Percentiles rank a stretch among this genome's conserved stretches.
Conservation (phyloP, 192 early-diverging fungal species). For the Ambispora gerdemannii region DNA sequence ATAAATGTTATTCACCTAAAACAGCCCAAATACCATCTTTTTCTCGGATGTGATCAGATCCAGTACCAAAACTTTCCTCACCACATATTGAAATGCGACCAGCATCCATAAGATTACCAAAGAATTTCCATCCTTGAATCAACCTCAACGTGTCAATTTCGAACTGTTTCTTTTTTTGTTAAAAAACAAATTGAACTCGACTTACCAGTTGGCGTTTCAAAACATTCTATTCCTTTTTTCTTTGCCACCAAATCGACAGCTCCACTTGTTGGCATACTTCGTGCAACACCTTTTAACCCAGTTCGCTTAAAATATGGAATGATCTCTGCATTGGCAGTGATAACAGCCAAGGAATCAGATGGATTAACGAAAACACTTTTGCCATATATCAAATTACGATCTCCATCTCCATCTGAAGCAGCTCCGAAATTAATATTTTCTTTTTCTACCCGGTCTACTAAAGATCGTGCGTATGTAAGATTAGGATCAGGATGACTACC, state of each 20-base stretch:
- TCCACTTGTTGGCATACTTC: conserved; percentile 94
- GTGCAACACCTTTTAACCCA: conserved; percentile 83
- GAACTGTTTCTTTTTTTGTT: background rate
- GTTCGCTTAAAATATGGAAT: conserved; percentile 91
- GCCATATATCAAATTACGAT: conserved; percentile 97
- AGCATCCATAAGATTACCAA: conserved; percentile 98
- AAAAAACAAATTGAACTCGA: background rate
- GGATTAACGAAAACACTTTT: conserved; percentile 95
- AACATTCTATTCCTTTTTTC: conserved; percentile 72
- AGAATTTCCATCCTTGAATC: conserved; percentile 81
- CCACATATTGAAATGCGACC: conserved; percentile 91
- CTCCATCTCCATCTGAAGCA: conserved; percentile 97
- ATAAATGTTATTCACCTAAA: conserved; percentile 57
- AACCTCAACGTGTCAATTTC: no score
- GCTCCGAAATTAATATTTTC: conserved; percentile 86
- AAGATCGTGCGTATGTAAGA: conserved; percentile 91
- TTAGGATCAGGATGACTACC: conserved; percentile 97
- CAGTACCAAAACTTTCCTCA: conserved; percentile 98
- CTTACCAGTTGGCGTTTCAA: conserved; percentile 84
- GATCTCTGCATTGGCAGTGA: conserved; percentile 83
- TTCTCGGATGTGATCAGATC: conserved; percentile 97
- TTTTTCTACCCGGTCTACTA: conserved; percentile 84
- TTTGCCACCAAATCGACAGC: conserved; percentile 88
- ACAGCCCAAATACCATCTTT: conserved; percentile 99
- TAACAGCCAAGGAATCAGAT: conserved; percentile 94